A percentile compares a stretch with the other conserved stretches of the same genome.
These are phyloP conservation scores for Aristolochia fimbriata DNA, from an alignment of 164 flowering plant genomes.

Conservation along the genomic window DNA sequence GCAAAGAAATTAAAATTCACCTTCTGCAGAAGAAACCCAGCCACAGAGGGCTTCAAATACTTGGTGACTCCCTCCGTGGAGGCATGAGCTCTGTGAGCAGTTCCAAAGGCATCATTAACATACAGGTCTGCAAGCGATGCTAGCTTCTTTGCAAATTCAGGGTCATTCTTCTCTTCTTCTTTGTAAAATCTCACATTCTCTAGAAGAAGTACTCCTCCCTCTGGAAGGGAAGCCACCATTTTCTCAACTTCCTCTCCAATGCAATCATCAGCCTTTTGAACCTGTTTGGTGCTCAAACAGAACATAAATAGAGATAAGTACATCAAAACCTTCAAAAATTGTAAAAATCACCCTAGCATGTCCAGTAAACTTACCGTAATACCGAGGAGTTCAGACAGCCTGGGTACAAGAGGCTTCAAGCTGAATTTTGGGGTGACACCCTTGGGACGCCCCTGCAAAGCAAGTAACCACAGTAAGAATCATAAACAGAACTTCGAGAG, in stretches of 20 bases:
- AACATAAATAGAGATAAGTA: neutral
- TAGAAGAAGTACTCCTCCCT: constrained; percentile 76
- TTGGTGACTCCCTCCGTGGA: constrained; percentile 86
- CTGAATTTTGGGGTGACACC: constrained; percentile 84
- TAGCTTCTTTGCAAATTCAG: constrained; percentile 76
- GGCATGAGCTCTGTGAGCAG: constrained; percentile 89
- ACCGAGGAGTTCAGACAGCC: constrained; percentile 76
- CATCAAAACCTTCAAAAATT: too few species aligned
- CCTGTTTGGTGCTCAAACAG: constrained; percentile 23
- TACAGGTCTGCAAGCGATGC: constrained; percentile 77
- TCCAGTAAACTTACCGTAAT: constrained; percentile 32
- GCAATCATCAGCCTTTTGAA: constrained; percentile 72
- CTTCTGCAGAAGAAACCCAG: constrained; percentile 94
- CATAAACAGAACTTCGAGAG: neutral
- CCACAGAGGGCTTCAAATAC: constrained; percentile 71
- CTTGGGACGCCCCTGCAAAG: constrained; percentile 66
- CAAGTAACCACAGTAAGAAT: neutral
- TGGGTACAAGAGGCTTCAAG: constrained; percentile 76
- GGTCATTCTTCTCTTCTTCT: constrained; percentile 91
- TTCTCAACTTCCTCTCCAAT: constrained; percentile 71
- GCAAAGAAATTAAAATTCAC: constrained; percentile 17
- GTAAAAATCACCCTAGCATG: neutral
- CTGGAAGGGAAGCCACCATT: constrained; percentile 52
- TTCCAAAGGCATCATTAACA: constrained; percentile 86
- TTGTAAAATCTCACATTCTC: constrained; percentile 81